Base-by-base conservation (phyloP, 2,329 filamentous ascomycete genomes). In the Arthrobotrys megalospora region DNA sequence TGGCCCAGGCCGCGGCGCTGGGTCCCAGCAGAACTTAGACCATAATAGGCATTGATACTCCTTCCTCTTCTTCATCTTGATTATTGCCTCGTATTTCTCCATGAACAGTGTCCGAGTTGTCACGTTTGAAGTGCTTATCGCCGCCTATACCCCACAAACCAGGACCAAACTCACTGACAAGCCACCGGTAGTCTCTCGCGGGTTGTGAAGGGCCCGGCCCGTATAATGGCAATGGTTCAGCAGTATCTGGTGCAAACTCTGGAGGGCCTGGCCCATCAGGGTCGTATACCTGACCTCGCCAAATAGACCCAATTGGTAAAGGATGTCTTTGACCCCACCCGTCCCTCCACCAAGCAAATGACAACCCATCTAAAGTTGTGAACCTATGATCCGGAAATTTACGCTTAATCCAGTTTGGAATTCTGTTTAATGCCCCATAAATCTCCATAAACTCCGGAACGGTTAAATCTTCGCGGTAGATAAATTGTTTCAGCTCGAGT, bases 291-390 rank as follows among this genome's bases (percentile, higher is more conserved):
- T 11, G 1, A 53, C 28, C 28, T 3, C 50, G 6, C 12, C 50
- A 34, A 34, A 53, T 34, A n/a, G 11, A 16, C 14, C 50, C 50
- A n/a, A 53, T 24, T 10, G 50, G 50, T 12, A 34, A 32, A 7
- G 50, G 50, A 53, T 53, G 11, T 14, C n/a, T 14, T 24, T 45
- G 11, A n/a, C 50, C 24, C 50, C 50, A 53, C 5, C 50, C 50
- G 6, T 53, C 50, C 14, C 2, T 34, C 50, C 16, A n/a, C 50
- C 50, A 53, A 34, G 50, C 50, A 4, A 53, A 16, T 0, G 50
- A 53, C 6, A 53, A 8, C 1, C 50, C 50, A 10, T 53, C 50
- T 14, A 34, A 16, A 16, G 50, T 53, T 3, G 12, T 16, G 12
- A 34, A 53, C 6, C 50, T n/a, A 4, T 53, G 50, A 34, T 53